Conservation (phyloP, 78 protist genomes). For the Dictyostelium purpureum region DNA sequence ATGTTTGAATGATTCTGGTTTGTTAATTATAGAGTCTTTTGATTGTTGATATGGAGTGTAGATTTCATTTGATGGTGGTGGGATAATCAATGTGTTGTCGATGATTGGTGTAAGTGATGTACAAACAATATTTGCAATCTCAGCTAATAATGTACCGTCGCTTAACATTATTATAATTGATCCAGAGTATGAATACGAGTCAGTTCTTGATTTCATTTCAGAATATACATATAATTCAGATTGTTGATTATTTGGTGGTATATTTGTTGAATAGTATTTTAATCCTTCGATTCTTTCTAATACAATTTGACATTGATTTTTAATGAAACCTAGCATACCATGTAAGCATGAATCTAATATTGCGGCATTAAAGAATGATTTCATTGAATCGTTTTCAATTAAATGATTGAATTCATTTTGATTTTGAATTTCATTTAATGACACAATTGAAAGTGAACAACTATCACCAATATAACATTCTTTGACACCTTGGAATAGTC, state of each 20-base stretch:
- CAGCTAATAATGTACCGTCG: slow-evolving; percentile 25
- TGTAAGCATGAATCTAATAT: slow-evolving; percentile 31
- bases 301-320: slow-evolving; percentile 7
- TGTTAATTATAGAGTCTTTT: slow-evolving; percentile 2
- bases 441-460: slow-evolving; percentile 26
- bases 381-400: too few relatives aligned
- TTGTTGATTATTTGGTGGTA: background rate
- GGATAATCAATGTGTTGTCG: background rate
- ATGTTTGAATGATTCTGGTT: background rate
- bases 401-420: background rate
- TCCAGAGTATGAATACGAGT: background rate
- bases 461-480: slow-evolving; percentile 5
- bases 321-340: background rate
- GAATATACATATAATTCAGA: background rate
- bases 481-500: background rate
- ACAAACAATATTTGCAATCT: background rate
- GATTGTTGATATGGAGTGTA: slow-evolving; percentile 21
- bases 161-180: background rate
- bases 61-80: slow-evolving; percentile 27
- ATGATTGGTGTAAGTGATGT: background rate
- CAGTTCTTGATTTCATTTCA: background rate
- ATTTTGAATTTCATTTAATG: background rate
- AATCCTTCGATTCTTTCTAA: slow-evolving; percentile 26
- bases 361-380: background rate
- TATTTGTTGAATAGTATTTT: background rate